Evolutionary conservation across 2,329 filamentous ascomycete genomes (phyloP).

Genomic region (Colletotrichum musae): DNA sequence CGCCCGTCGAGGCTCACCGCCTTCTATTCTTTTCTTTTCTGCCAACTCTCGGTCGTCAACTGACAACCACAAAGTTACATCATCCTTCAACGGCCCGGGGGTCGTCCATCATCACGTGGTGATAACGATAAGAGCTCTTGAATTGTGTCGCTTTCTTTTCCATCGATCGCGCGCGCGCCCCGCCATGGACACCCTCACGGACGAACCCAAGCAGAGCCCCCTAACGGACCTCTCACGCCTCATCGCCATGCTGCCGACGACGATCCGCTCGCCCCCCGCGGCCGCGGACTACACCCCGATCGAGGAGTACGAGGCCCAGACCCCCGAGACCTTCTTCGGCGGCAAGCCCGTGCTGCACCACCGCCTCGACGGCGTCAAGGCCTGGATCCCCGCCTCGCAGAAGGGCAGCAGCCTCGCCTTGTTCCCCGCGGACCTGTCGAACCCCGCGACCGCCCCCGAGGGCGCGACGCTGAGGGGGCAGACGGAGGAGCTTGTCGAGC

Average conservation of each 20-base stretch:
- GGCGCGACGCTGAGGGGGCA: slow-evolving; percentile 50
- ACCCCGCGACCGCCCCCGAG: slow-evolving; percentile 52
- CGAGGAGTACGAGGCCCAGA: slow-evolving; percentile 79
- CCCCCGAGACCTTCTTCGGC: slow-evolving; percentile 79
- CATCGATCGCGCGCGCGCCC: slow-evolving; percentile 36
- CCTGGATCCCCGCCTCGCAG: slow-evolving; percentile 70
- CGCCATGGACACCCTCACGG: slow-evolving; percentile 33
- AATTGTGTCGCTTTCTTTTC: slow-evolving; percentile 22
- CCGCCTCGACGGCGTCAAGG: slow-evolving; percentile 69
- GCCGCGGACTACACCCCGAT: slow-evolving; percentile 74
- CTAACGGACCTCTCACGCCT: slow-evolving; percentile 18
- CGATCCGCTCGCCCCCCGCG: slow-evolving; percentile 70
- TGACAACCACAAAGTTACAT: not conserved
- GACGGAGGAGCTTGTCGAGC: slow-evolving; percentile 57
- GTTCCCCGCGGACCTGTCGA: slow-evolving; percentile 58
- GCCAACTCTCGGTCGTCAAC: not conserved
- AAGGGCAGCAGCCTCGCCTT: slow-evolving; percentile 67
- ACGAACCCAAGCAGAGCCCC: slow-evolving; percentile 33
- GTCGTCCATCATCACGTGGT: slow-evolving; percentile 29
- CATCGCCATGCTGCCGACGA: slow-evolving; percentile 62
- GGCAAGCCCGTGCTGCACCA: slow-evolving; percentile 80
- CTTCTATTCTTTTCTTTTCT: slow-evolving; percentile 9
- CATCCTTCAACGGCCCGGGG: not conserved
- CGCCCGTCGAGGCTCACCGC: slow-evolving; percentile 6
- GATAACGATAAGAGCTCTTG: slow-evolving; percentile 44